Evolutionary conservation across 805 yeast species (phyloP), one percentile per base, ranked within the genome.

Genomic region (Starmerella sp.): DNA sequence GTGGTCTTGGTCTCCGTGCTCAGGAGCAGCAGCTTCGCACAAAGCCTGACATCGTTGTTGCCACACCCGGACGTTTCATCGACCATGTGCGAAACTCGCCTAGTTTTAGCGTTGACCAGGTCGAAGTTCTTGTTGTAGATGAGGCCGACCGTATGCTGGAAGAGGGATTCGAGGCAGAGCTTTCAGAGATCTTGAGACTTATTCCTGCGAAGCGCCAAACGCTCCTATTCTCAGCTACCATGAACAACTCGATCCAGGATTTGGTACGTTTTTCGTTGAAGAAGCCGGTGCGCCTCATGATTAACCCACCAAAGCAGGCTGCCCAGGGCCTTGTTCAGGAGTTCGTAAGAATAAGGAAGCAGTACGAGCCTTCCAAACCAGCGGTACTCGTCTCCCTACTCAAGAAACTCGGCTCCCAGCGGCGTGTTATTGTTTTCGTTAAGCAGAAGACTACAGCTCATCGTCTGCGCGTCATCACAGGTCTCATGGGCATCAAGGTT

Each of bases 131-230:
- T 64, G 95, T 93, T 34, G 77, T 93, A 62, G 98, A 93, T 74
- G 98, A 93, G 75, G 98, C 98, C 57, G 98, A 93, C 77, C 82
- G 98, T 74, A 93, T 93, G 97, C 77, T 93, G 63, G 99, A 93
- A 69, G 99, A 93, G 72, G 99, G 99, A 66, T 93, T 93, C 80
- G 96, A 90, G 71, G 87, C 82, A 52, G 98, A 93, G 71, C 75
- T 93, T 62, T 84, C 88, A 17, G 98, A 93, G 69, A 91, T 93
- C 57, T 77, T 93, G 70, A 78, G 85, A 13, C 75, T 91, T 53
- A 75, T 95, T 60, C 98, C 99, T 32, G 79, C 82, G 51, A 87
- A 87, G 71, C 82, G 97, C 69, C 99, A 93, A 72, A 91, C 97
- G 0, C 72, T 93, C 74, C 73, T 93, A 63, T 93, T 90, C 65